Evolutionary conservation across 768 basidiomycete species (phyloP), one percentile per base, ranked within the genome.

Genomic region (Calocera cornea): DNA sequence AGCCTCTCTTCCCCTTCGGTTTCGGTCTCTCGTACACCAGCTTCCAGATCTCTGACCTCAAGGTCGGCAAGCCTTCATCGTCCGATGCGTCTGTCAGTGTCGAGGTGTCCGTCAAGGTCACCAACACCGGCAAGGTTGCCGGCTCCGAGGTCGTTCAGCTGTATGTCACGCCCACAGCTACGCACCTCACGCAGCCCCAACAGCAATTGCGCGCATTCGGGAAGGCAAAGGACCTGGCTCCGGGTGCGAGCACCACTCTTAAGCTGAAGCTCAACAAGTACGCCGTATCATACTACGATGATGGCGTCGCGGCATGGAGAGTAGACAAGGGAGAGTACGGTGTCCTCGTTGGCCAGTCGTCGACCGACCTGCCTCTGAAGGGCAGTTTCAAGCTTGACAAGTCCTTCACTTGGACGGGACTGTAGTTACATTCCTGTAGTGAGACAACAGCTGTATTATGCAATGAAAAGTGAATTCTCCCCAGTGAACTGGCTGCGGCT

Each of bases 1-100:
- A 78, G 64, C 82, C 87, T 0, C 77, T 88, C 33, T 89, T 87
- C 76, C 81, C 86, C 19, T 89, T 89, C 73, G 88, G 88, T 81
- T 83, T 81, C 70, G 89, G 90, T 31, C 78, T 90, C 11, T 90
- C 89, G 0, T 92, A 91, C 75, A 90, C 89, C 2, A 82, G 79
- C 1, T 92, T 91, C 73, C 73, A 75, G 1, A 79, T 86, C 41
- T 81, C 81, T 0, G 76, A 83, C 65, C 73, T 88, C 7, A 68
- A 71, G 0, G 72, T 85, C 33, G 76, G 77, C 19, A 74, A 70
- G 54, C 70, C 70, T 31, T 70, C 74, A 36, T 70, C 65, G 22
- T 72, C 67, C 64, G 66, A 65, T 17, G 14, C 24, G 33, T 71
- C 64, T 72, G 69, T 83, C 69, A 69, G 66, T 5, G 69, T 84